phyloP scores from a whole-genome alignment of 352 stramenopile genomes.

The Pythium apleroticum region DNA sequence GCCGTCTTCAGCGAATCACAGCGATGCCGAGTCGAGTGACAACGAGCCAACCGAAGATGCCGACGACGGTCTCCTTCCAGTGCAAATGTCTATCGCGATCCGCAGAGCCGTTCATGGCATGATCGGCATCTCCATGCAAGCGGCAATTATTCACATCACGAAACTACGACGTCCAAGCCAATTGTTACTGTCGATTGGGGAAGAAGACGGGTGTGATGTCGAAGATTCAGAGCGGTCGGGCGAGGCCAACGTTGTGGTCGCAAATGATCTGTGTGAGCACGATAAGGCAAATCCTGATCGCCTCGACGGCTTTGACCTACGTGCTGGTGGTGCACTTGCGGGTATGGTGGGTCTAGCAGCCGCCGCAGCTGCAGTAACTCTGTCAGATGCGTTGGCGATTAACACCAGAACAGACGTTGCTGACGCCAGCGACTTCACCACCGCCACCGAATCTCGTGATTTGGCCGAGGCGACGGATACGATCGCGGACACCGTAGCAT shows the following conservation, averaged over 20 bases:
- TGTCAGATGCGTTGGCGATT: no score
- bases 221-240: not conserved
- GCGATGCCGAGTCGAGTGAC: not conserved
- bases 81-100: slow-evolving; percentile 43
- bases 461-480: no score
- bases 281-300: not conserved
- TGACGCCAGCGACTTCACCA: no score
- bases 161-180: slow-evolving; percentile 26
- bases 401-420: no score
- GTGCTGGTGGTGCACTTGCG: not conserved
- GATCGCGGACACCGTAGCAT: no score
- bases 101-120: slow-evolving; percentile 37
- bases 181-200: slow-evolving; percentile 19
- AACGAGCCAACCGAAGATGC: slow-evolving; percentile 7
- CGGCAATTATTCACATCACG: slow-evolving; percentile 33
- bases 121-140: slow-evolving; percentile 47
- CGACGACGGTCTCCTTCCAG: slow-evolving; percentile 24
- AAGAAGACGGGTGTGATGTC: slow-evolving; percentile 19
- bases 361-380: not conserved
- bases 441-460: no score
- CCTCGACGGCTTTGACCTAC: not conserved
- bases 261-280: not conserved
- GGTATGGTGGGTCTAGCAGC: not conserved
- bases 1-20: not conserved
- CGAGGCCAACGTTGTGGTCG: not conserved